Evolutionary conservation across 371 early-diverging fungal species (phyloP), one percentile per base, ranked within the genome.

Genomic region (Polyrhizophydium stewartii): DNA sequence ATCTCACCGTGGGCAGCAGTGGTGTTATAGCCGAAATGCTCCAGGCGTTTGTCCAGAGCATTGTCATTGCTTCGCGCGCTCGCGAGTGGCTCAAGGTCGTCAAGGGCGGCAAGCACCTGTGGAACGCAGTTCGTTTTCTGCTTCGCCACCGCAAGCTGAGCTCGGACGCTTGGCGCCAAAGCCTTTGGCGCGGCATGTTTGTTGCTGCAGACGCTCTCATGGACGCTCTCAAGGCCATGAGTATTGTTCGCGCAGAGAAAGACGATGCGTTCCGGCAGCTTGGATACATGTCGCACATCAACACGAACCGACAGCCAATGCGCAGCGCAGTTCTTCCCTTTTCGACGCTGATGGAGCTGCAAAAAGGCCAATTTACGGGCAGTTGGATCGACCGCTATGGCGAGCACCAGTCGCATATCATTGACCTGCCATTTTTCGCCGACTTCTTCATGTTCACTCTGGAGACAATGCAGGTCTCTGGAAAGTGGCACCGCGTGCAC

Each of bases 21-120:
- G 41, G 59, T 30, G 28, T 59, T 7, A 43, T 68, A 9, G 50
- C 45, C 6, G 74, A 76, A 19, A 59, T 59, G 22, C 56, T 71
- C 25, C 76, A 76, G 60, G 33, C 60, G n/a, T 60, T 67, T 45
- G 69, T 67, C 16, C 76, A 76, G 47, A 62, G 69, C 22, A 51
- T 71, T 32, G 67, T 68, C 22, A 62, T 70, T 28, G 67, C 73
- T 1, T 38, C 63, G 1, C 55, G 76, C 25, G 65, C 67, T 1
- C 59, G 58, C 21, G 58, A 59, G 9, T 72, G 69, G 69, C 46
- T 51, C 6, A 60, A 69, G 31, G 70, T 68, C 2, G 6, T 67
- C 32, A 37, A 51, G n/a, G 57, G 56, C 22, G 40, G 43, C 47
- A 59, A 62, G 49, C 35, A 43, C 25, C 59, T 71, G 9, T 71